A percentile compares a stretch with the other conserved stretches of the same genome.
Evolutionary conservation across 2,329 filamentous ascomycete species (phyloP).

Genomic region (Aphanocladium album): DNA sequence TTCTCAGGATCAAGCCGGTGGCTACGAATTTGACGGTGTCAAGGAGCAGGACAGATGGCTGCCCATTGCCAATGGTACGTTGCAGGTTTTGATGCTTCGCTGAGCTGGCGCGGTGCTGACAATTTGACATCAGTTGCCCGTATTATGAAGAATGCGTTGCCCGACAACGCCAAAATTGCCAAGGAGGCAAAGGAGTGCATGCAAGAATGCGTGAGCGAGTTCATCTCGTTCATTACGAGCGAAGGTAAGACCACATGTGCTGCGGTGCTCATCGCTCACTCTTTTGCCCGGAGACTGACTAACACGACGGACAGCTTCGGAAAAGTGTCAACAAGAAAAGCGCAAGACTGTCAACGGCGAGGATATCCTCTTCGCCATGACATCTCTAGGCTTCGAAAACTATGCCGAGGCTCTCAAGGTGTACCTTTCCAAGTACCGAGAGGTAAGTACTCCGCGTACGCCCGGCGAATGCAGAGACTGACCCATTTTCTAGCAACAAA

Average conservation of each 20-base stretch:
- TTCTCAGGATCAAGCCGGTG: conserved; percentile 68
- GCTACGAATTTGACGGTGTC: conserved; percentile 87
- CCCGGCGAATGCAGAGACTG: neutral
- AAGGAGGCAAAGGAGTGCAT: conserved; percentile 99
- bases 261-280: neutral
- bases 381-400: conserved; percentile 96
- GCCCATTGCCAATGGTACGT: conserved; percentile 99
- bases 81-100: neutral
- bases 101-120: neutral
- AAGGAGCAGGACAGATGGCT: conserved; percentile 99
- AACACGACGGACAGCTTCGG: conserved; percentile 62
- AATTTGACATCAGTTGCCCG: conserved; percentile 78
- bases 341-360: conserved; percentile 98
- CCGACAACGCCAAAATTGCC: conserved; percentile 97
- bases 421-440: conserved; percentile 93
- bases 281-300: conserved; percentile 11
- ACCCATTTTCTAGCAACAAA: conserved; percentile 33
- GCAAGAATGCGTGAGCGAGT: conserved; percentile 99
- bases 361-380: conserved; percentile 98
- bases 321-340: conserved; percentile 99
- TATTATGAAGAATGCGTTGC: conserved; percentile 97
- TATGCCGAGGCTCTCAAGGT: conserved; percentile 98
- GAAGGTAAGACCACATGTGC: conserved; percentile 65
- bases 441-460: conserved; percentile 59
- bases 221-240: conserved; percentile 99